Conservation (phyloP, 2,329 filamentous ascomycete species). For the Emmonsia crescens region DNA sequence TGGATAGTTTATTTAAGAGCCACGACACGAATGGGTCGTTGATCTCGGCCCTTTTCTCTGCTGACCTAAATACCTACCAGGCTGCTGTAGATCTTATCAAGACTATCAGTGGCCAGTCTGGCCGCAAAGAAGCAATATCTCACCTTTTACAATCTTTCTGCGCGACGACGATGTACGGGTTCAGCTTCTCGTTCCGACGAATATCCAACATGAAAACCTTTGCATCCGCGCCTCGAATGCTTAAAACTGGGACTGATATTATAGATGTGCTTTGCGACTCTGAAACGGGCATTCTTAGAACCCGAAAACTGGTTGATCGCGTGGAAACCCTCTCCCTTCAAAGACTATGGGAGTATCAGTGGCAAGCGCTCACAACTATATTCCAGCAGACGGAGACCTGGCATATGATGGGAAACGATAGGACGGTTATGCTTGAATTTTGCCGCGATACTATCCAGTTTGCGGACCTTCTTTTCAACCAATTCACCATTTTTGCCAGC, state of each 20-base stretch:
- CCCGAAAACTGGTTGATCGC: slow-evolving; percentile 42
- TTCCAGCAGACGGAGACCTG: slow-evolving; percentile 76
- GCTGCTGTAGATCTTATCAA: slow-evolving; percentile 75
- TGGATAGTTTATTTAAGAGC: slow-evolving; percentile 59
- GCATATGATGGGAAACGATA: slow-evolving; percentile 60
- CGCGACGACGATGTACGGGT: slow-evolving; percentile 44
- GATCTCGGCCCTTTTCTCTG: slow-evolving; percentile 69
- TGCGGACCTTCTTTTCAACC: slow-evolving; percentile 70
- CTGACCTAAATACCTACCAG: slow-evolving; percentile 66
- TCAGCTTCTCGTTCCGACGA: slow-evolving; percentile 46
- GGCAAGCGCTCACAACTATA: slow-evolving; percentile 68
- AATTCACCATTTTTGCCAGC: slow-evolving; percentile 72
- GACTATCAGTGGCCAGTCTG: slow-evolving; percentile 60
- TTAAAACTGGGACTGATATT: slow-evolving; percentile 52
- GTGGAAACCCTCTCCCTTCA: slow-evolving; percentile 57
- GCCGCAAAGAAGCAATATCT: slow-evolving; percentile 49
- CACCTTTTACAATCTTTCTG: slow-evolving; percentile 50
- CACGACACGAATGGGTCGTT: slow-evolving; percentile 60
- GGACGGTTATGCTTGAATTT: slow-evolving; percentile 75
- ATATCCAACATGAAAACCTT: slow-evolving; percentile 49
- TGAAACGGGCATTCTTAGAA: slow-evolving; percentile 52
- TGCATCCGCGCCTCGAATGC: slow-evolving; percentile 47
- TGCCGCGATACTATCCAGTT: slow-evolving; percentile 93
- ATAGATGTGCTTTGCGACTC: slow-evolving; percentile 54
- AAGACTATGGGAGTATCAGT: slow-evolving; percentile 74